Percentiles rank a stretch among this genome's conserved stretches.
phyloP scores from a whole-genome alignment of 805 yeast genomes.

The Tetrapisispora taiwanensis region DNA sequence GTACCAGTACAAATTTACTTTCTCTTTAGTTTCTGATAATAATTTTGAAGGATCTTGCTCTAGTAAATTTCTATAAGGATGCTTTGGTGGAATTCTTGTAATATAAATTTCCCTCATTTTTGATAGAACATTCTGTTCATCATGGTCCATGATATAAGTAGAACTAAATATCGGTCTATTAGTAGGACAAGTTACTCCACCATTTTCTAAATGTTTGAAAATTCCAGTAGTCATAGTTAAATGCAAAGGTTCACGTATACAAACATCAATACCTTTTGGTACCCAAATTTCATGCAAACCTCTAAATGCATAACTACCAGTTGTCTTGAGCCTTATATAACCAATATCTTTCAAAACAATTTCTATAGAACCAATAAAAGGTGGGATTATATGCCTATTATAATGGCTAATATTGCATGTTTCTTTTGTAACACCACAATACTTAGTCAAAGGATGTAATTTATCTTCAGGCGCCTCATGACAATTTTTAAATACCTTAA shows the following conservation, averaged over 20 bases:
- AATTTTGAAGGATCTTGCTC: slow-evolving; percentile 14
- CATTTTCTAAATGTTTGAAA: slow-evolving; percentile 31
- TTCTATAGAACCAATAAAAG: slow-evolving; percentile 60
- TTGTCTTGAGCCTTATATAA: slow-evolving; percentile 48
- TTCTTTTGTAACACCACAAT: slow-evolving; percentile 17
- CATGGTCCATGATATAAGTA: slow-evolving; percentile 19
- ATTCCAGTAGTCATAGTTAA: slow-evolving; percentile 14
- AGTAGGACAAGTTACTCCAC: slow-evolving; percentile 22
- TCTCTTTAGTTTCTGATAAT: slow-evolving; percentile 9
- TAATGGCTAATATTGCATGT: slow-evolving; percentile 19
- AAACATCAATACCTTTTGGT: slow-evolving; percentile 45
- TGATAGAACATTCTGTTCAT: slow-evolving; percentile 14
- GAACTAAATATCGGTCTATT: slow-evolving; percentile 21
- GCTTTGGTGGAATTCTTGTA: slow-evolving; percentile 17
- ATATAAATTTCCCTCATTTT: slow-evolving; percentile 23
- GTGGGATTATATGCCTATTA: slow-evolving; percentile 48
- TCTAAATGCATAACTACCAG: slow-evolving; percentile 34
- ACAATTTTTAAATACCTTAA: slow-evolving; percentile 19
- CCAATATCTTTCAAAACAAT: slow-evolving; percentile 59
- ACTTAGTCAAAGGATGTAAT: slow-evolving; percentile 25
- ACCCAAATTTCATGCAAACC: slow-evolving; percentile 41
- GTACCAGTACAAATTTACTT: slow-evolving; percentile 25
- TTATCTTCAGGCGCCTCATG: slow-evolving; percentile 8
- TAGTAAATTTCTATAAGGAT: slow-evolving; percentile 8
- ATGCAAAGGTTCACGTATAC: slow-evolving; percentile 44